Base-by-base conservation (phyloP, 148 eudicot species). In the Chenopodium formosanum region DNA sequence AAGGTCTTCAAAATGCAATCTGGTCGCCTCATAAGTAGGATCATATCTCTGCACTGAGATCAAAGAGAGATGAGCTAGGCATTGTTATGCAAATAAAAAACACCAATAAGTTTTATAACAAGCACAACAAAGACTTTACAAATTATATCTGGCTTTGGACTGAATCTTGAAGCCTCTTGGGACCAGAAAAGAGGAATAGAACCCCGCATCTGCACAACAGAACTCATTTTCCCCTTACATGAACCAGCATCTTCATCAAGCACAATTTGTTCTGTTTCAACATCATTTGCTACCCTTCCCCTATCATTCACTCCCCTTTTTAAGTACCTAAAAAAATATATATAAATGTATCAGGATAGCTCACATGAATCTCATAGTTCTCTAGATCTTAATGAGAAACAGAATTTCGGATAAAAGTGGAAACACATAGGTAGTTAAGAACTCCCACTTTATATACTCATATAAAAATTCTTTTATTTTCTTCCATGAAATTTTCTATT, bases 111-210 rank as follows among this genome's bases (percentile, higher is more conserved):
- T 20, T 13, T 5, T 23, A 74, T 62, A 68, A 75, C 40, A 73
- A 72, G 69, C 70, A n/a, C 23, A 66, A 23, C 67, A 20, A 60
- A 70, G 76, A 75, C 91, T 88, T 74, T 91, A 97, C 99, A 87
- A 47, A 94, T 90, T 69, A 97, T 97, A 90, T 97, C 99, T 78
- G 99, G 98, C 86, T 97, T 97, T 29, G 99, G 99, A 80, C 98
- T 97, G 81, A 94, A 91, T 89, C 97, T 91, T 70, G 99, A 94
- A 85, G 94, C 95, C 90, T 97, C 99, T 83, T 97, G 99, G 17
- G 99, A 94, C 99, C 99, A 94, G 82, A 94, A 94, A 75, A 97
- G 97, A 78, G 99, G 99, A 86, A 97, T 97, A 84, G 99, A 97
- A 82, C 99, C 99, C 85, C 99, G 90, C 99, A 97, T 94, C 87